Evolutionary conservation across 1,284 basidiomycete species (phyloP).

Genomic region (Trametes pubescens): DNA sequence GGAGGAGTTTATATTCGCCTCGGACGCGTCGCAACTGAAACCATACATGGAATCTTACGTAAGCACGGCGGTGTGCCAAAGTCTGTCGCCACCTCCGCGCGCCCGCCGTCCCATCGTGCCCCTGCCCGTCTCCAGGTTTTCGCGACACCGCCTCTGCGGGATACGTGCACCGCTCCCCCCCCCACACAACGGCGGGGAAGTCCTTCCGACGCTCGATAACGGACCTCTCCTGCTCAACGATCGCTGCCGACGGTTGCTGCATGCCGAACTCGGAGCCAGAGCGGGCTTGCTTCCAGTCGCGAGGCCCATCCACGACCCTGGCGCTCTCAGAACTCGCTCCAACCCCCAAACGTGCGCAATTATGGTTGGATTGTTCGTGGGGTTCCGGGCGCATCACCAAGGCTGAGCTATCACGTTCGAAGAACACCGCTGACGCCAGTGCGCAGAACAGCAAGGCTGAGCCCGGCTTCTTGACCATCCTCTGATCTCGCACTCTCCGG

Average conservation of each 20-base stretch:
- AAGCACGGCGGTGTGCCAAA: conserved; percentile 26
- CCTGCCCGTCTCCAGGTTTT: background rate
- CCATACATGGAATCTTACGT: conserved; percentile 27
- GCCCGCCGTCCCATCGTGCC: conserved; percentile 1
- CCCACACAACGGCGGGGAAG: background rate
- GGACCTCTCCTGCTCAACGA: background rate
- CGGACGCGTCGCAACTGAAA: conserved; percentile 31
- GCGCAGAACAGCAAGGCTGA: conserved; percentile 6
- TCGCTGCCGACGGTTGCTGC: conserved; percentile 1
- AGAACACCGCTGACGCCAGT: conserved; percentile 13
- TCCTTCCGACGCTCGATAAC: background rate
- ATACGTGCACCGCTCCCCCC: conserved; percentile 9
- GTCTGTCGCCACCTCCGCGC: background rate
- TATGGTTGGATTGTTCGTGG: conserved; percentile 4
- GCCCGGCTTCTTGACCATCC: background rate
- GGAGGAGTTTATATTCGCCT: conserved; percentile 31
- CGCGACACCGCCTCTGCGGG: conserved; percentile 10
- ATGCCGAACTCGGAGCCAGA: background rate
- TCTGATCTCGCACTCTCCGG: conserved; percentile 17
- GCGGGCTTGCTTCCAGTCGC: background rate
- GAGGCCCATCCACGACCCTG: background rate
- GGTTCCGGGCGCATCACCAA: conserved; percentile 14
- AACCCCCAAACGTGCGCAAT: conserved; percentile 18
- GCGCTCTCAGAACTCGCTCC: background rate
- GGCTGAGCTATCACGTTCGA: conserved; percentile 20